These are phyloP conservation scores for Zygosaccharomyces bailii DNA, from an alignment of 805 yeast species.

Conservation along the genomic window DNA sequence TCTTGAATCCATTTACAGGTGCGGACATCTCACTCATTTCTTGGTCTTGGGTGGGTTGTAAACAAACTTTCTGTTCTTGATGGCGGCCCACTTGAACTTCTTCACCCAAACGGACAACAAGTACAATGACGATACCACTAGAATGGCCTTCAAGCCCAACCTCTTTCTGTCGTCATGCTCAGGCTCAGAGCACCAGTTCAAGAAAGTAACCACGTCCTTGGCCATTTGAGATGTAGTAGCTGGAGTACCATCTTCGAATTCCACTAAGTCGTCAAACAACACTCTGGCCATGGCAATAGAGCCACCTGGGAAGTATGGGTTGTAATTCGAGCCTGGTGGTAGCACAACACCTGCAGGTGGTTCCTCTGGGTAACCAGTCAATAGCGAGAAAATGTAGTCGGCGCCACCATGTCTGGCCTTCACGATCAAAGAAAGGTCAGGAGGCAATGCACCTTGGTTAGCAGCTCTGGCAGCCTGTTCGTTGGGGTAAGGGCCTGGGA, in stretches of 20 bases:
- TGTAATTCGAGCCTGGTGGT: constrained; percentile 94
- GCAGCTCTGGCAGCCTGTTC: constrained; percentile 99
- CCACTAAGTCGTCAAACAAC: constrained; percentile 93
- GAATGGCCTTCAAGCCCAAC: constrained; percentile 88
- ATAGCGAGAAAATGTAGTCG: constrained; percentile 89
- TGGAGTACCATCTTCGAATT: constrained; percentile 98
- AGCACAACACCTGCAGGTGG: constrained; percentile 95
- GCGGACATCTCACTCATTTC: constrained; percentile 4
- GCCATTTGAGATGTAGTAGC: constrained; percentile 99
- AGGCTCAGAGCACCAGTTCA: constrained; percentile 98
- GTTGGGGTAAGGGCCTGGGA: constrained; percentile 94
- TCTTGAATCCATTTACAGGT: constrained; percentile 6
- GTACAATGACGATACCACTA: constrained; percentile 74
- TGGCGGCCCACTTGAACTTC: constrained; percentile 96
- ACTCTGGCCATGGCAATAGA: constrained; percentile 99
- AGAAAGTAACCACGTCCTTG: constrained; percentile 92
- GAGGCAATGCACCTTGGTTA: constrained; percentile 98
- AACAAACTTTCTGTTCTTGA: constrained; percentile 90
- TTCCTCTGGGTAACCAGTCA: constrained; percentile 98
- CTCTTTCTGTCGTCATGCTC: constrained; percentile 98
- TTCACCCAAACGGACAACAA: constrained; percentile 85
- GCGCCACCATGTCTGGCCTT: constrained; percentile 99
- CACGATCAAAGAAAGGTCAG: constrained; percentile 93
- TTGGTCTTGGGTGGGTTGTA: constrained; percentile 79
- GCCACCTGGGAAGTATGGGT: constrained; percentile 99